Evolutionary conservation across 768 basidiomycete genomes (phyloP), one percentile per base, ranked within the genome.

Genomic region (Leccinum subgranulosum): DNA sequence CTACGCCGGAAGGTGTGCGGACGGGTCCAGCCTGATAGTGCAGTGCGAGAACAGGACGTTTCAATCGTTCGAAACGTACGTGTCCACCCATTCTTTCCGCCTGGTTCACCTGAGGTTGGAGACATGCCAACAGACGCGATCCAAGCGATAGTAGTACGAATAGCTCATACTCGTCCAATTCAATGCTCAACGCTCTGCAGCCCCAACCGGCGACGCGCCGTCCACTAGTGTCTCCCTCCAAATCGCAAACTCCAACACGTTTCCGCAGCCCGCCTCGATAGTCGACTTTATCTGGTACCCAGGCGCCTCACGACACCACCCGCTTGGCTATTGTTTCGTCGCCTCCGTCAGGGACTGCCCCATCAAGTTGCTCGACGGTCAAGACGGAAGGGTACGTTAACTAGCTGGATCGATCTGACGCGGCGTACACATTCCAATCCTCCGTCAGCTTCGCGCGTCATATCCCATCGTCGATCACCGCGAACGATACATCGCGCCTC

Each of bases 381-480:
- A 74, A 0, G 84, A 86, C 66, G 92, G 90, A 45, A 76, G 86
- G 69, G 95, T 94, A 66, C 49, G 81, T 67, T 2, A 17, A 33
- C 39, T 41, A 41, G 19, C 10, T 31, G 4, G 29, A 31, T 39
- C 3, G 36, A 3, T 39, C 36, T 39, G 17, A 41, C n/a, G 39
- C 15, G 39, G 4, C n/a, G n/a, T n/a, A 4, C 1, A 3, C 7
- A 0, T 25, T 10, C 15, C 12, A 3, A n/a, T 34, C 5, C 15
- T 27, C 34, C 29, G 4, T n/a, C 34, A 97, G 95, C 81, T 92
- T 19, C 84, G 95, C 17, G 96, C 94, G 0, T 94, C 92, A 1
- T 98, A 98, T 70, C 79, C 79, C 41, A 96, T 98, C 39, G 82
- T 98, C 10, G 94, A 98, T 70, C 95, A 98, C 65, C 79, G 89